Conservation (phyloP, 1,284 basidiomycete species). For the Acaromyces ingoldii region DNA sequence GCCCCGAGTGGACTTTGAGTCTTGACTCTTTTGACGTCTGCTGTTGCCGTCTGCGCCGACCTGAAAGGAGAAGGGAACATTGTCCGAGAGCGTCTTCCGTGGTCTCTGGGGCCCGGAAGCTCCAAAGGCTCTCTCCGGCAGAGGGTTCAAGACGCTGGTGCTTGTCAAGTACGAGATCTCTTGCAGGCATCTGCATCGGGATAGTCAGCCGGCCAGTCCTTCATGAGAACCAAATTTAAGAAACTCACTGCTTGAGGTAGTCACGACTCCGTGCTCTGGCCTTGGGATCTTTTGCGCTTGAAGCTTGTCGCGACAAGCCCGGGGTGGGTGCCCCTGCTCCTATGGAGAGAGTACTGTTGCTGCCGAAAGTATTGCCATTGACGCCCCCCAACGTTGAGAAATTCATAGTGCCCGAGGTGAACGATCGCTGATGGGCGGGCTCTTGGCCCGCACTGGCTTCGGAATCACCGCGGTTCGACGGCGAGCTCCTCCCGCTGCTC, state of each 20-base stretch:
- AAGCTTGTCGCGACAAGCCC: neutral
- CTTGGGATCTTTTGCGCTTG: slow-evolving; percentile 75
- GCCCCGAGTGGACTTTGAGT: too few species aligned
- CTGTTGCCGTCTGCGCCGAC: slow-evolving; percentile 14
- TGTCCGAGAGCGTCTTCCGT: slow-evolving; percentile 29
- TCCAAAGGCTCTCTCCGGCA: slow-evolving; percentile 52
- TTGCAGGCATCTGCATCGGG: slow-evolving; percentile 71
- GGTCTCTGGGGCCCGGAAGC: slow-evolving; percentile 21
- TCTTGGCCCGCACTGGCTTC: neutral
- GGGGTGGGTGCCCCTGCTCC: neutral
- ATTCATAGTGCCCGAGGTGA: slow-evolving; percentile 15
- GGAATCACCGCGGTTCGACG: too few species aligned
- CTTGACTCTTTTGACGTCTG: too few species aligned
- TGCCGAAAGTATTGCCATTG: slow-evolving; percentile 9
- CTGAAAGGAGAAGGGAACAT: slow-evolving; percentile 20
- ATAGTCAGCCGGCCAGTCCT: neutral
- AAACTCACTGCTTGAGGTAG: slow-evolving; percentile 86
- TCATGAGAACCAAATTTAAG: neutral
- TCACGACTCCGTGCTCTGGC: slow-evolving; percentile 88
- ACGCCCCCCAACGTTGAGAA: slow-evolving; percentile 6
- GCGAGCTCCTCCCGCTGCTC: slow-evolving; percentile 36
- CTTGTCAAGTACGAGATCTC: slow-evolving; percentile 97
- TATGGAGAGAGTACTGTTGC: neutral
- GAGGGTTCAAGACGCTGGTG: slow-evolving; percentile 89
- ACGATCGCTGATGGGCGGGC: slow-evolving; percentile 2